Evolutionary conservation across 2,329 filamentous ascomycete species (phyloP).

Genomic region (Ascochyta clinopodiicola): DNA sequence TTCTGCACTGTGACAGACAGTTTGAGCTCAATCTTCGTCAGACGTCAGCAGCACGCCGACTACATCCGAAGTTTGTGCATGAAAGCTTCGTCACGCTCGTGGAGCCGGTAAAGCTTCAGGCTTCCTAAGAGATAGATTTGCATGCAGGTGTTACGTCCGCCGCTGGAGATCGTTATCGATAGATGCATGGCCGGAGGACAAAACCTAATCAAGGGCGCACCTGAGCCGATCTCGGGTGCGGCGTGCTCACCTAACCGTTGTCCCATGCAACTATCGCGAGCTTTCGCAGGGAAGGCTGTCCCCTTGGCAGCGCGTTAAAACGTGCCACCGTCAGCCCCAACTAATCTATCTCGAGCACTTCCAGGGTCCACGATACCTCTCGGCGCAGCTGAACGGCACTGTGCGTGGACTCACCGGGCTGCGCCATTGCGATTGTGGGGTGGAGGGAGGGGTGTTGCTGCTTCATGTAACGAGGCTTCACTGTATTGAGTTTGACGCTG

Average conservation of each 20-base stretch:
- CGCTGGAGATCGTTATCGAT: constrained; percentile 15
- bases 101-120: constrained; percentile 14
- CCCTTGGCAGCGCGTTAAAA: constrained; percentile 16
- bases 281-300: constrained; percentile 6
- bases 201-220: constrained; percentile 15
- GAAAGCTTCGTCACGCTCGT: constrained; percentile 16
- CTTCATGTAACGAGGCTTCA: constrained; percentile 15
- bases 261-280: constrained; percentile 19
- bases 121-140: constrained; percentile 6
- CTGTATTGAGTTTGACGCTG: constrained; percentile 14
- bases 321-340: constrained; percentile 15
- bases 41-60: constrained; percentile 22
- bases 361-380: constrained; percentile 14
- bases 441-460: constrained; percentile 4
- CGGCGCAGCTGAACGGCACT: constrained; percentile 15
- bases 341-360: constrained; percentile 21
- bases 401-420: constrained; percentile 6
- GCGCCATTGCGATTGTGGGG: constrained; percentile 15
- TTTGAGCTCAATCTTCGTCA: constrained; percentile 28
- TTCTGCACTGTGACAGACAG: constrained; percentile 27
- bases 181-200: constrained; percentile 14
- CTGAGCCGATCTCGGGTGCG: constrained; percentile 16
- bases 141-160: constrained; percentile 13
- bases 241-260: constrained; percentile 13
- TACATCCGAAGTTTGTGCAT: constrained; percentile 21